These are phyloP conservation scores for Pilatotrama ljubarskyi DNA, from an alignment of 768 basidiomycete species.

Conservation along the genomic window DNA sequence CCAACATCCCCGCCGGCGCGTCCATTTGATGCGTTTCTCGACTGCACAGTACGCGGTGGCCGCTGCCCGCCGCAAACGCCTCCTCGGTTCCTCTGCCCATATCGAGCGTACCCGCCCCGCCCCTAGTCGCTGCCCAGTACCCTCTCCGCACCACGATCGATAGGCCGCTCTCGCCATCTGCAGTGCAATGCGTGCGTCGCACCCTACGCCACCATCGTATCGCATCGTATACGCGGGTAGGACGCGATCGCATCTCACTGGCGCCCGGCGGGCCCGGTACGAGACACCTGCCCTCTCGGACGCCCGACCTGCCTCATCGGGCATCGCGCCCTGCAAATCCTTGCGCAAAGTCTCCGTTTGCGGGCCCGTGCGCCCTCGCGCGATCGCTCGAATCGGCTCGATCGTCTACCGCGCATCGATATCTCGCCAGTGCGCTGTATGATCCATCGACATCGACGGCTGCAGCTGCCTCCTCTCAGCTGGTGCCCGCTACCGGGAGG, in stretches of 20 bases:
- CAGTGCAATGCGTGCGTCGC: neutral
- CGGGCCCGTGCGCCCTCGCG: neutral
- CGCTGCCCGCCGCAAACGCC: too few relatives aligned
- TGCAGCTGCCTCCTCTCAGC: neutral
- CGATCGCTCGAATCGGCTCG: neutral
- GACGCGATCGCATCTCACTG: too few relatives aligned
- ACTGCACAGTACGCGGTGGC: neutral
- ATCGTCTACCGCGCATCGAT: neutral
- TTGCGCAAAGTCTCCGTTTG: neutral
- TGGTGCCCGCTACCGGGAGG: too few relatives aligned
- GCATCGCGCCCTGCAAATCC: neutral
- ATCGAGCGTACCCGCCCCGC: conserved; percentile 4
- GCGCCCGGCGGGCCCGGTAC: too few relatives aligned
- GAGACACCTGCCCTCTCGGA: neutral
- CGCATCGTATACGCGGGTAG: too few relatives aligned
- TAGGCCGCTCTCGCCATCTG: neutral
- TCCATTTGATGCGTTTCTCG: neutral
- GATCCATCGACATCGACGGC: too few relatives aligned
- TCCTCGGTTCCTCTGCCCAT: neutral
- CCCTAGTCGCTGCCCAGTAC: neutral
- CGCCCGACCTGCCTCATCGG: neutral
- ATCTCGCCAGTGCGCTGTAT: neutral
- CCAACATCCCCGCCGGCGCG: neutral
- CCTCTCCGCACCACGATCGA: neutral
- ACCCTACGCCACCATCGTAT: too few relatives aligned